Conservation (phyloP, 805 yeast species). For the Ogataea henricii region DNA sequence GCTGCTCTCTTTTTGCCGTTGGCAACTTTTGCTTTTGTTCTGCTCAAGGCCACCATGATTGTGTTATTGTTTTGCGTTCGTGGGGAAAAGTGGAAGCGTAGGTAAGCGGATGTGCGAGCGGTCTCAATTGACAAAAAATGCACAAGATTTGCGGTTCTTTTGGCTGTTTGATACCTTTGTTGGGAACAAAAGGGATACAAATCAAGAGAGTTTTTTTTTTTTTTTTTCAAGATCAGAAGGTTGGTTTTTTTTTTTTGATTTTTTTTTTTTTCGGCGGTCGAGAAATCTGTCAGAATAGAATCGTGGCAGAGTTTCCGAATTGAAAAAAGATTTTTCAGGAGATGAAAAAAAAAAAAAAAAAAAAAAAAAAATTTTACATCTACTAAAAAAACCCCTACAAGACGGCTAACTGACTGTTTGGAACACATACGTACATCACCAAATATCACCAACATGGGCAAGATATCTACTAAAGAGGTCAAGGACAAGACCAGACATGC, state of each 20-base stretch:
- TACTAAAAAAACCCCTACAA: no score
- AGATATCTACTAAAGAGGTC: slow-evolving; percentile 51
- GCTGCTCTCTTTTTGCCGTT: slow-evolving; percentile 25
- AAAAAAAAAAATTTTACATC: not conserved
- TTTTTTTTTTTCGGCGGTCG: slow-evolving; percentile 2
- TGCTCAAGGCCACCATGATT: slow-evolving; percentile 45
- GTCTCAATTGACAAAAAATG: no score
- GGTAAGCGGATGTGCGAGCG: no score
- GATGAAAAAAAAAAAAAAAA: slow-evolving; percentile 2
- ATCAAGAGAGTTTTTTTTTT: no score
- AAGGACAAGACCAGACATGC: slow-evolving; percentile 71
- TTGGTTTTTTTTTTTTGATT: not conserved
- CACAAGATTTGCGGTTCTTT: not conserved
- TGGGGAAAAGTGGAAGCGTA: not conserved
- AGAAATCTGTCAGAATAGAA: slow-evolving; percentile 13
- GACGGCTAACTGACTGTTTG: not conserved
- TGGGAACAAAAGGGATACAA: not conserved
- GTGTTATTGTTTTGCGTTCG: slow-evolving; percentile 1
- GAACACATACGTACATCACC: not conserved
- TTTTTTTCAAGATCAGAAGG: slow-evolving; percentile 2
- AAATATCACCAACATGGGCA: slow-evolving; percentile 55
- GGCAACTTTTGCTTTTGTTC: slow-evolving; percentile 24
- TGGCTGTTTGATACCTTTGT: not conserved
- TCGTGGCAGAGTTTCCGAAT: slow-evolving; percentile 12
- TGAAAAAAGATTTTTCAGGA: slow-evolving; percentile 12